A percentile compares a stretch with the other conserved stretches of the same genome.
phyloP scores from a whole-genome alignment of 1,284 basidiomycete species.

The Ustilago loliicola region DNA sequence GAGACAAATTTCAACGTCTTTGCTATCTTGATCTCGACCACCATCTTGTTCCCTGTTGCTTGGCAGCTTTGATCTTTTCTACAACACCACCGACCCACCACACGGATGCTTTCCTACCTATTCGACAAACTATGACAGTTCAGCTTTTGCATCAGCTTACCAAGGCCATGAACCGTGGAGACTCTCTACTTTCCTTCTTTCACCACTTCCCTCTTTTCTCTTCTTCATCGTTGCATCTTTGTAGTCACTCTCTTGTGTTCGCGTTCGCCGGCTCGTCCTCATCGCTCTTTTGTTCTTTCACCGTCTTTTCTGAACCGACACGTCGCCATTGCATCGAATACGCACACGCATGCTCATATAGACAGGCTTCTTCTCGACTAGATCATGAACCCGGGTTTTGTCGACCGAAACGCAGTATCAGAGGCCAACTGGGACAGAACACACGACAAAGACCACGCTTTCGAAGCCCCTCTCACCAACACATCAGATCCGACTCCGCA shows the following conservation, averaged over 20 bases:
- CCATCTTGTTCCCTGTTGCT: neutral
- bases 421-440: conserved; percentile 7
- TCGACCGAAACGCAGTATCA: conserved; percentile 16
- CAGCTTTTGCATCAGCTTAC: neutral
- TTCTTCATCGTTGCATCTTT: neutral
- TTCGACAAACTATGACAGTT: neutral
- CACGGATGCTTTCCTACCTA: neutral
- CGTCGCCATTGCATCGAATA: neutral
- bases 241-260: neutral
- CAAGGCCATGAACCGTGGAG: neutral
- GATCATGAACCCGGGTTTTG: conserved; percentile 33
- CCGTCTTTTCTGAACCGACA: neutral
- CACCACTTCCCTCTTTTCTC: neutral
- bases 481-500: neutral
- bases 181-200: neutral
- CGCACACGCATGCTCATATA: conserved; percentile 7
- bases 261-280: neutral
- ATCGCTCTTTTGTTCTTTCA: neutral
- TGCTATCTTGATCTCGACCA: neutral
- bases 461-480: neutral
- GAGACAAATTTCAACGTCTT: neutral
- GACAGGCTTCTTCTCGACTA: conserved; percentile 4
- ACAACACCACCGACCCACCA: neutral
- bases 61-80: neutral
- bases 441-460: conserved; percentile 5